Evolutionary conservation across 2,329 filamentous ascomycete genomes (phyloP).

Genomic region (Claviceps quebecensis): DNA sequence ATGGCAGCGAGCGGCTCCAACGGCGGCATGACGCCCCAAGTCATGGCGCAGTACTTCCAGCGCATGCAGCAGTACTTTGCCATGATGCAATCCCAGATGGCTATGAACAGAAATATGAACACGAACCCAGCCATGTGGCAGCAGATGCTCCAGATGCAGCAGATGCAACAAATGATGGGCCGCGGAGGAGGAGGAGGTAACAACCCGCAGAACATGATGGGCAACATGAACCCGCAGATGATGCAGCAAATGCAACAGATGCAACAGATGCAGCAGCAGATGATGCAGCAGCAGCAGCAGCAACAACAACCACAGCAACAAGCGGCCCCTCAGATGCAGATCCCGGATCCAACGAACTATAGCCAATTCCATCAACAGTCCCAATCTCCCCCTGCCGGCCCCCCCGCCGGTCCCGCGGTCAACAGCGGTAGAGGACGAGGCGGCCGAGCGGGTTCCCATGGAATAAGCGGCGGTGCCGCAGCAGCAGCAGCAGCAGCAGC

Average conservation of each 20-base stretch:
- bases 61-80: slow-evolving; percentile 96
- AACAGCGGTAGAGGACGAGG: slow-evolving; percentile 13
- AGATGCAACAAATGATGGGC: slow-evolving; percentile 46
- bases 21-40: slow-evolving; percentile 78
- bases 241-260: slow-evolving; percentile 41
- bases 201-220: slow-evolving; percentile 25
- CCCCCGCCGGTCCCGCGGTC: slow-evolving; percentile 3
- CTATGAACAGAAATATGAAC: slow-evolving; percentile 60
- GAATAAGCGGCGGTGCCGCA: slow-evolving; percentile 19
- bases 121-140: slow-evolving; percentile 68
- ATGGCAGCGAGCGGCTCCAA: slow-evolving; percentile 24
- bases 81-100: slow-evolving; percentile 89
- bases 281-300: slow-evolving; percentile 35
- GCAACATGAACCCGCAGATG: slow-evolving; percentile 35
- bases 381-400: slow-evolving; percentile 17
- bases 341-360: slow-evolving; percentile 1
- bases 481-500: slow-evolving; percentile 17
- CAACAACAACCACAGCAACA: slow-evolving; percentile 23
- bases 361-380: slow-evolving; percentile 33
- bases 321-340: slow-evolving; percentile 11
- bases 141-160: slow-evolving; percentile 64
- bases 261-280: slow-evolving; percentile 24
- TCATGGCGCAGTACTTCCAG: slow-evolving; percentile 98
- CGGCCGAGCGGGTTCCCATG: slow-evolving; percentile 11
- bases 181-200: slow-evolving; percentile 21